Conservation (phyloP, 805 yeast genomes). For the Nakazawaea peltata region DNA sequence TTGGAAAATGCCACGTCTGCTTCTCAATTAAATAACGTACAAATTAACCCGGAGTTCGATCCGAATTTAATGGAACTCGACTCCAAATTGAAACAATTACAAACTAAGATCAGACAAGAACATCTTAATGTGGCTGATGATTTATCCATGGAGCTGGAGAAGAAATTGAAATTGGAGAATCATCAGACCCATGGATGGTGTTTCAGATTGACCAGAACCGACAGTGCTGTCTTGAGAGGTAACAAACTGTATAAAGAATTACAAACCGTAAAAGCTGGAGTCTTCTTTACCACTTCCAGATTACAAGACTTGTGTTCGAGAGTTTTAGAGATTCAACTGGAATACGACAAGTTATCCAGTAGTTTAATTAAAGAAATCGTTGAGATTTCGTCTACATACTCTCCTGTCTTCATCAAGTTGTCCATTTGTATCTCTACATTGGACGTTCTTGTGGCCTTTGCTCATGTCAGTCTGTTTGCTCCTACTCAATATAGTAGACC, state of each 20-base stretch:
- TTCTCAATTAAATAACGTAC: constrained; percentile 31
- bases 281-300: constrained; percentile 72
- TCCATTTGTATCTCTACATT: constrained; percentile 59
- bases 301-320: constrained; percentile 54
- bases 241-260: constrained; percentile 61
- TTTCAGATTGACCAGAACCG: constrained; percentile 84
- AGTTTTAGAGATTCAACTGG: constrained; percentile 48
- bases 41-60: constrained; percentile 86
- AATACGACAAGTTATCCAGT: constrained; percentile 69
- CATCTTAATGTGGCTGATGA: constrained; percentile 67
- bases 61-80: constrained; percentile 60
- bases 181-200: constrained; percentile 93
- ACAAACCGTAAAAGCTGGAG: constrained; percentile 93
- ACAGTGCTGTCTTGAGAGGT: constrained; percentile 71
- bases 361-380: constrained; percentile 79
- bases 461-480: constrained; percentile 76
- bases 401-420: constrained; percentile 66
- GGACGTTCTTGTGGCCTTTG: constrained; percentile 81
- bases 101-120: constrained; percentile 44
- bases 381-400: constrained; percentile 70
- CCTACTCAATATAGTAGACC: constrained; percentile 80
- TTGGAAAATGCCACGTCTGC: constrained; percentile 64
- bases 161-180: constrained; percentile 82
- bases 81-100: constrained; percentile 44
- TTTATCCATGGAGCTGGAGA: constrained; percentile 73